Base-by-base conservation (phyloP, 768 basidiomycete species). In the Lactarius vividus region DNA sequence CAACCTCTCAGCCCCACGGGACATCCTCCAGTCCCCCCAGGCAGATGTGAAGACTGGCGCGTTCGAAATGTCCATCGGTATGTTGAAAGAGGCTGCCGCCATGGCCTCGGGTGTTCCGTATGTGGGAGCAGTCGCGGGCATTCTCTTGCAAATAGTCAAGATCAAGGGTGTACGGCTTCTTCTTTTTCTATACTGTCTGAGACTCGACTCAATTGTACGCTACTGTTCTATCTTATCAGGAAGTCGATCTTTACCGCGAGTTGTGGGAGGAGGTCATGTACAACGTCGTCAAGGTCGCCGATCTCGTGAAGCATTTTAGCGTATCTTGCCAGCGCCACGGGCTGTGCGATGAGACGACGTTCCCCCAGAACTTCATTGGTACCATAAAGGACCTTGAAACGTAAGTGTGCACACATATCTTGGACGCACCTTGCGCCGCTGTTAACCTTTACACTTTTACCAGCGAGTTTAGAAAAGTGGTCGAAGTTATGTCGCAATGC, bases 251-350 rank as follows among this genome's bases (percentile, higher is more conserved):
- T 3, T 66, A 66, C 39, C 65, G 49, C 16, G 57, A 66, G n/a
- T 15, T 28, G 31, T 66, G 61, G 65, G 65, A 62, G 5, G 65
- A 66, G 31, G 61, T 54, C 23, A 66, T 66, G 61, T 66, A 66
- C 11, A 54, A 62, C 31, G 39, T 66, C 33, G 16, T 29, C 61
- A 66, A 59, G 33, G 61, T 66, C 20, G 61, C 57, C 56, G 46
- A 57, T 42, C 65, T 62, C 20, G 46, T 66, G 23, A 52, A 33
- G 13, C 56, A 66, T 2, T 66, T 66, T 11, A 18, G 61, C 26
- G 52, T 16, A 2, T 58, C 18, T 13, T 66, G 61, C 39, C 46
- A 29, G 26, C 61, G 57, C 9, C 49, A 66, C 4, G 65, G 57
- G 1, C 49, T 66, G 8, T 54, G 55, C 46, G 52, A 66, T 20